Evolutionary conservation across 768 basidiomycete genomes (phyloP).

Genomic region (Gymnopilus junonius): DNA sequence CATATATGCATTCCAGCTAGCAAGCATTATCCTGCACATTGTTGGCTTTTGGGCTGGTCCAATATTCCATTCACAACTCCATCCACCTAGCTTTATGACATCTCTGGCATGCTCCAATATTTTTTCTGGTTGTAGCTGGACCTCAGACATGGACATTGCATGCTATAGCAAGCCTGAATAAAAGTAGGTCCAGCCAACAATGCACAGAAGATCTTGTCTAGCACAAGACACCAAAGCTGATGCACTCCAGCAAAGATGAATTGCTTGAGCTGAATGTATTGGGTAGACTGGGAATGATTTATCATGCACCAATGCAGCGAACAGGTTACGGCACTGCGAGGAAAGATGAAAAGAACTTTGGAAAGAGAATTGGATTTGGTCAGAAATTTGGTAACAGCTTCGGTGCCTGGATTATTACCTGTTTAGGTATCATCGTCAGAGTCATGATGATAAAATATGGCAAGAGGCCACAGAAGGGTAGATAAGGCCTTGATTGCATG

Average conservation of each 20-base stretch:
- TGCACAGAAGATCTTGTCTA: background rate
- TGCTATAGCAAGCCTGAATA: conserved; percentile 7
- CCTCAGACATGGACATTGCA: conserved; percentile 23
- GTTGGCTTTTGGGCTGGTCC: conserved; percentile 11
- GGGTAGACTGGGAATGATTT: background rate
- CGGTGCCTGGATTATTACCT: conserved; percentile 9
- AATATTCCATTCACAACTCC: conserved; percentile 33
- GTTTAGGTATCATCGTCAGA: background rate
- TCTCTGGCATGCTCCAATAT: conserved; percentile 31
- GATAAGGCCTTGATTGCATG: background rate
- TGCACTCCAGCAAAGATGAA: background rate
- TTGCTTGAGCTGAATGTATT: background rate
- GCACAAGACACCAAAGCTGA: background rate
- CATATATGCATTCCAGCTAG: conserved; percentile 32
- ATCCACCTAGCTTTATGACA: conserved; percentile 21
- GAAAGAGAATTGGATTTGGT: conserved; percentile 2
- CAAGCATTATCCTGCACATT: conserved; percentile 25
- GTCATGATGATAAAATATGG: background rate
- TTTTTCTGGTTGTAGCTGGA: conserved; percentile 19
- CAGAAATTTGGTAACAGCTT: background rate
- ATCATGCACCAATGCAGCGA: background rate
- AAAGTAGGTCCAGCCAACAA: background rate
- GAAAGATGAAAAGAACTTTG: conserved; percentile 13
- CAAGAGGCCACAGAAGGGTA: background rate
- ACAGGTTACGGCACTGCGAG: background rate